Conservation (phyloP, 495 filamentous ascomycete species). For the Chaetomium fimeti region DNA sequence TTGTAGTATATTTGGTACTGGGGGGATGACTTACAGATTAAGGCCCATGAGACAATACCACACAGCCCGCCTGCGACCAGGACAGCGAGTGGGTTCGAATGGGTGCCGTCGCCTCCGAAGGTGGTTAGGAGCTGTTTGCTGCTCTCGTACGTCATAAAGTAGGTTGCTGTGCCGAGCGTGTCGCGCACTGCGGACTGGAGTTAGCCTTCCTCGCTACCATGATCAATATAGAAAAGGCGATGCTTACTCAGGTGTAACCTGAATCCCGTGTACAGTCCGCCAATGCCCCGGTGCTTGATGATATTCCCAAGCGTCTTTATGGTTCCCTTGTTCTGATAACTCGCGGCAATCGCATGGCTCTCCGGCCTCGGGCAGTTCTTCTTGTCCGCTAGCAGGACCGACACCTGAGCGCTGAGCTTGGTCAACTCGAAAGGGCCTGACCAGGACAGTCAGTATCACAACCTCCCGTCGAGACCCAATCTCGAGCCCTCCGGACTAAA, state of each 20-base stretch:
- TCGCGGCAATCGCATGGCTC: conserved; percentile 61
- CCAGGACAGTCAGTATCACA: conserved; percentile 4
- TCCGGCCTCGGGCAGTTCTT: conserved; percentile 50
- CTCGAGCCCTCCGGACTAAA: neutral
- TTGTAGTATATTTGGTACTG: neutral
- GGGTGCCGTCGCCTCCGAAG: conserved; percentile 61
- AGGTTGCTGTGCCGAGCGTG: conserved; percentile 83
- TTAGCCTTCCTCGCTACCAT: neutral
- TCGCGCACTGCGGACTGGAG: conserved; percentile 60
- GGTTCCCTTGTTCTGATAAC: conserved; percentile 77
- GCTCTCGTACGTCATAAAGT: conserved; percentile 90
- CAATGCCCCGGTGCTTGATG: conserved; percentile 70
- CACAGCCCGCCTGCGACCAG: conserved; percentile 73
- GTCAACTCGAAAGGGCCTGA: conserved; percentile 90
- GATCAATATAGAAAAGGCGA: neutral
- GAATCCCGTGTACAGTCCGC: conserved; percentile 84
- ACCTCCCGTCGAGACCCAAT: neutral
- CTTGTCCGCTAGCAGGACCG: conserved; percentile 75
- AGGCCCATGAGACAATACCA: conserved; percentile 76
- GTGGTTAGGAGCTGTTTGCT: conserved; percentile 81
- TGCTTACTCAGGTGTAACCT: conserved; percentile 71
- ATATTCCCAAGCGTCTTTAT: conserved; percentile 77
- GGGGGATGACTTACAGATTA: conserved; percentile 54
- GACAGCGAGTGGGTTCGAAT: conserved; percentile 70
- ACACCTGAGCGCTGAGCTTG: conserved; percentile 85